phyloP scores from a whole-genome alignment of 2,329 filamentous ascomycete genomes.

The Paecilomyces sp. region DNA sequence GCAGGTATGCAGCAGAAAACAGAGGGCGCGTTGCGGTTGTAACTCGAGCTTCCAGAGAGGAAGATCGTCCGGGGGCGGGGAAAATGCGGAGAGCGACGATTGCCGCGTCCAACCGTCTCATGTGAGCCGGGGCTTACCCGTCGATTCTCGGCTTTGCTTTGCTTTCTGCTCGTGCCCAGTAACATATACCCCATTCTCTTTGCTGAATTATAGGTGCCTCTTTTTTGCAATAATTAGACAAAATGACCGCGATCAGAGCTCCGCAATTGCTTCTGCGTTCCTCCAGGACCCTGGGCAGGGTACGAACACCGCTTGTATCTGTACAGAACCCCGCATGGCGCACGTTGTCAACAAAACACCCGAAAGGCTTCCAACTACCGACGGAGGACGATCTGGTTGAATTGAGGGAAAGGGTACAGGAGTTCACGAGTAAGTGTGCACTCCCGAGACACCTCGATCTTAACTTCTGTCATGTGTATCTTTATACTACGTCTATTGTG shows the following conservation, averaged over 20 bases:
- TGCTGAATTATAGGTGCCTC: background rate
- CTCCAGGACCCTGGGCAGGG: conserved; percentile 18
- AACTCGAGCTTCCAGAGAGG: too few relatives aligned
- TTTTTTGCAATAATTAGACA: background rate
- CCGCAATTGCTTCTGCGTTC: conserved; percentile 27
- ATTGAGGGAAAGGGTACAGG: conserved; percentile 74
- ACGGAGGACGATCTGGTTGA: conserved; percentile 68
- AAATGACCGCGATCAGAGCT: conserved; percentile 25
- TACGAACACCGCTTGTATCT: conserved; percentile 17
- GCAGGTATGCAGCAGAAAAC: background rate
- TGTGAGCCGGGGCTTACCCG: conserved; percentile 15
- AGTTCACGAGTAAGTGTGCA: conserved; percentile 59
- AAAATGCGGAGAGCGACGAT: conserved; percentile 26
- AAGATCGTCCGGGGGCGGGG: background rate
- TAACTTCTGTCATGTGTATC: background rate
- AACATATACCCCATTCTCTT: background rate
- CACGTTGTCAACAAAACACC: conserved; percentile 61
- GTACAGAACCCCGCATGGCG: conserved; percentile 23
- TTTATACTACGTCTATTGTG: background rate
- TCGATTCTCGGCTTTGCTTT: background rate
- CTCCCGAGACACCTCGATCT: background rate
- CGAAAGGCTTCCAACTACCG: conserved; percentile 58
- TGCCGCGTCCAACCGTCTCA: conserved; percentile 39
- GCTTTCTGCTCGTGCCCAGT: background rate
- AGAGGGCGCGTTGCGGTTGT: background rate